Conservation (phyloP, 1,139 yeast species). For the Scheffersomyces stambukii region DNA sequence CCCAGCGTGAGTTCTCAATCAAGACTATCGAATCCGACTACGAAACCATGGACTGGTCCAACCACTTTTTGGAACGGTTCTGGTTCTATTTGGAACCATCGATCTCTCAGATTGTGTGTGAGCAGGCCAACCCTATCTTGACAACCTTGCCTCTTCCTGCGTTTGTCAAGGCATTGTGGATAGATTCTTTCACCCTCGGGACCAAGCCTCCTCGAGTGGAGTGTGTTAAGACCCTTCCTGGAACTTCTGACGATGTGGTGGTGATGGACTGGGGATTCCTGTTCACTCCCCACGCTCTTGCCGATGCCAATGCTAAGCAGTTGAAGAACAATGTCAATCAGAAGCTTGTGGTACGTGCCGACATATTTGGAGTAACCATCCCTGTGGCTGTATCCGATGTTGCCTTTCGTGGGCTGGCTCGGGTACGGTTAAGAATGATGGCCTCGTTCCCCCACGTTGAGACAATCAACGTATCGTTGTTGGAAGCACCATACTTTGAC, state of each 20-base stretch:
- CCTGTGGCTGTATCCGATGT: conserved; percentile 62
- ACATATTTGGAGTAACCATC: conserved; percentile 60
- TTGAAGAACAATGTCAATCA: conserved; percentile 80
- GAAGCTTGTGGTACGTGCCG: conserved; percentile 63
- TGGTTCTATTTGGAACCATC: conserved; percentile 92
- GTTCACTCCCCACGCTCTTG: conserved; percentile 83
- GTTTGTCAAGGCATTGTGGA: conserved; percentile 75
- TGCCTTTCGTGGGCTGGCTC: conserved; percentile 61
- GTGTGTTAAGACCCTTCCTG: conserved; percentile 79
- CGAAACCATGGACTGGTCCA: conserved; percentile 94
- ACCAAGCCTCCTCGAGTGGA: conserved; percentile 94
- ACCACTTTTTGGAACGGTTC: conserved; percentile 79
- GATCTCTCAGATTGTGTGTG: conserved; percentile 80
- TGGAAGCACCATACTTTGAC: conserved; percentile 86
- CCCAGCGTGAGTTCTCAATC: conserved; percentile 81
- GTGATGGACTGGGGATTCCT: conserved; percentile 96
- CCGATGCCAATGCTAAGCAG: conserved; percentile 82
- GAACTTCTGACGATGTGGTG: conserved; percentile 85
- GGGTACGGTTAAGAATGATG: conserved; percentile 87
- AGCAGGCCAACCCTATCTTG: conserved; percentile 76
- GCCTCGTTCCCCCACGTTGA: conserved; percentile 88
- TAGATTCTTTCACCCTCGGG: conserved; percentile 86
- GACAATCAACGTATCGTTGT: conserved; percentile 76
- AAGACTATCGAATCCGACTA: conserved; percentile 79
- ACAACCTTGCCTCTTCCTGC: conserved; percentile 79